These are phyloP conservation scores for Umbelopsis sp. DNA, from an alignment of 371 early-diverging fungal genomes.

Conservation along the genomic window DNA sequence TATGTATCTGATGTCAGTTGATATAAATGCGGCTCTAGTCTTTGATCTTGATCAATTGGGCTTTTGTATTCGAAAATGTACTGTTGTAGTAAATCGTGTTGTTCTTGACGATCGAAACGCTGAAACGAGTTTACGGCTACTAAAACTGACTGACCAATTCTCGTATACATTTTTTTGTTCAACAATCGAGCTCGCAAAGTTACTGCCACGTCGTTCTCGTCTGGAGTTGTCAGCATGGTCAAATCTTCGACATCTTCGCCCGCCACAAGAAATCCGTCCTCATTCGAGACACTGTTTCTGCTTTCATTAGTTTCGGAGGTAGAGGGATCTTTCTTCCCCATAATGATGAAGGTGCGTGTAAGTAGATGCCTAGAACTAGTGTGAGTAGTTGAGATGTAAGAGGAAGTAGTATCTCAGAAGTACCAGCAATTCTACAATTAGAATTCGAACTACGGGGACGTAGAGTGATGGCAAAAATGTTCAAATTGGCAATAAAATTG, in stretches of 20 bases:
- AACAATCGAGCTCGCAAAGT: slow-evolving; percentile 62
- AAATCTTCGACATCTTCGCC: slow-evolving; percentile 35
- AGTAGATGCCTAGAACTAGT: neutral
- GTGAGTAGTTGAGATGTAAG: neutral
- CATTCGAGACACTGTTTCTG: neutral
- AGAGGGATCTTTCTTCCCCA: neutral
- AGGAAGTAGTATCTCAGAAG: neutral
- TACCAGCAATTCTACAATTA: neutral
- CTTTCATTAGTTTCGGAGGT: neutral
- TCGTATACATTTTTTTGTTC: slow-evolving; percentile 64
- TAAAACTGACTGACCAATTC: slow-evolving; percentile 62
- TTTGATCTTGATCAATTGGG: slow-evolving; percentile 49
- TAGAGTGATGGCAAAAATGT: neutral
- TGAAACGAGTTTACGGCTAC: slow-evolving; percentile 44
- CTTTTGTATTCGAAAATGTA: slow-evolving; percentile 48
- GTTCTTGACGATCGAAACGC: slow-evolving; percentile 30
- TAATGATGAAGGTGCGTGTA: neutral
- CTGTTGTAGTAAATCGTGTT: slow-evolving; percentile 43
- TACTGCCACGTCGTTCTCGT: slow-evolving; percentile 55
- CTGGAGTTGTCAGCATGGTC: slow-evolving; percentile 39
- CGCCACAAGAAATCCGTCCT: neutral
- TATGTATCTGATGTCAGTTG: slow-evolving; percentile 47
- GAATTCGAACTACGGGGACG: neutral
- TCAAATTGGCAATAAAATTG: neutral
- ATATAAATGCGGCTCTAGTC: slow-evolving; percentile 42